Base-by-base conservation (phyloP, 164 flowering plant genomes). In the Aristolochia californica region DNA sequence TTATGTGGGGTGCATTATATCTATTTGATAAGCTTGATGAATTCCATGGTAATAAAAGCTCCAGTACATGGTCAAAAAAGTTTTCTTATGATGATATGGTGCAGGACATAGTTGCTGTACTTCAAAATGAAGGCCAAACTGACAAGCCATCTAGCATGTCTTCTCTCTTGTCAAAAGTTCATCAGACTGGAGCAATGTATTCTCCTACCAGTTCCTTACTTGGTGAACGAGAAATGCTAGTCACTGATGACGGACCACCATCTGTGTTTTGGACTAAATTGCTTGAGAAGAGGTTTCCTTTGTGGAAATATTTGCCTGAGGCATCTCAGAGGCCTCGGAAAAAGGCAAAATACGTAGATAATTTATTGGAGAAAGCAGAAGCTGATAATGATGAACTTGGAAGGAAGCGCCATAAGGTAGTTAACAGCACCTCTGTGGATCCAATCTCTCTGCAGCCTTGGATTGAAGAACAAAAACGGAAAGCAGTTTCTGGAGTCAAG, bases 1-100 rank as follows among this genome's bases (percentile, higher is more conserved):
- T 94, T n/a, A 77, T 67, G 66, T 82, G 91, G 90, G 95, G 97
- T 53, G 91, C 95, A 18, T 66, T 82, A 11, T 43, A 72, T 69
- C 68, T 90, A 14, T 82, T 90, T 47, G 60, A 67, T 20, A 74
- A 60, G 59, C 68, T 90, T 67, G 87, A 80, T 48, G 71, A 77
- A 60, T 83, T 83, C 63, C 96, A 85, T 75, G 61, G 56, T 49
- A 28, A 47, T 38, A 55, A 45, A 53, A 49, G 44, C 44, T 48
- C 48, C 13, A 26, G 57, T 26, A 45, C 66, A 10, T 55, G 21
- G 54, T 48, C 68, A 25, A 60, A 59, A 21, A 22, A 61, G 18
- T 66, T 66, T 17, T 63, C 61, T 43, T 78, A 77, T 47, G 58
- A 66, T 48, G 78, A 77, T 53, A 75, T 75, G 10, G 56, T 79